Conservation (phyloP, 2,329 filamentous ascomycete genomes). For the Fusarium graminum region DNA sequence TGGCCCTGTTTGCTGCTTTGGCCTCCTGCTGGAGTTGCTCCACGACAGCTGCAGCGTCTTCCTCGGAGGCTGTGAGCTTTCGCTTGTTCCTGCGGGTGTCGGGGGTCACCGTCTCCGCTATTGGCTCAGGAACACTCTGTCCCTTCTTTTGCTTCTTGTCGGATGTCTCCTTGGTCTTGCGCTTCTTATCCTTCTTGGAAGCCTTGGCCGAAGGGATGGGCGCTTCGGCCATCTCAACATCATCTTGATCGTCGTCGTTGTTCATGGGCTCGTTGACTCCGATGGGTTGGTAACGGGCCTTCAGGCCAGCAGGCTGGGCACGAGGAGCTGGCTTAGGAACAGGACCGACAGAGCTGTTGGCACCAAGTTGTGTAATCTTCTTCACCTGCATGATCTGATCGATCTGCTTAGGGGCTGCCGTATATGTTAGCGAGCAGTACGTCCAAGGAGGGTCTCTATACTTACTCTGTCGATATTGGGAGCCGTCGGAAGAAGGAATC, state of each 20-base stretch:
- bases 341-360: constrained; percentile 57
- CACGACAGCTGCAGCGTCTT: constrained; percentile 54
- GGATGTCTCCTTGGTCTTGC: constrained; percentile 46
- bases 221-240: constrained; percentile 60
- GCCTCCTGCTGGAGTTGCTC: constrained; percentile 55
- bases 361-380: constrained; percentile 69
- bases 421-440: constrained; percentile 23
- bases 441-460: constrained; percentile 17
- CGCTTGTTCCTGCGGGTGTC: constrained; percentile 54
- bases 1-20: constrained; percentile 57
- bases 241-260: constrained; percentile 61
- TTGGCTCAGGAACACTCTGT: constrained; percentile 27
- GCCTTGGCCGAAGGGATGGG: constrained; percentile 48
- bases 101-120: constrained; percentile 36
- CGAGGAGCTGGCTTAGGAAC: constrained; percentile 66
- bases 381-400: constrained; percentile 74
- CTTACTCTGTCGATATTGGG: constrained; percentile 68
- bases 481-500: constrained; percentile 68
- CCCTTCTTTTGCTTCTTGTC: constrained; percentile 52
- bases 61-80: constrained; percentile 55
- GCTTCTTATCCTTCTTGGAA: constrained; percentile 54
- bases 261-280: constrained; percentile 61
- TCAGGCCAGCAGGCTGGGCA: constrained; percentile 75
- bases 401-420: constrained; percentile 57
- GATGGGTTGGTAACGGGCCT: constrained; percentile 75